Base-by-base conservation (phyloP, 495 filamentous ascomycete genomes). In the Aspergillus coremiiformis region DNA sequence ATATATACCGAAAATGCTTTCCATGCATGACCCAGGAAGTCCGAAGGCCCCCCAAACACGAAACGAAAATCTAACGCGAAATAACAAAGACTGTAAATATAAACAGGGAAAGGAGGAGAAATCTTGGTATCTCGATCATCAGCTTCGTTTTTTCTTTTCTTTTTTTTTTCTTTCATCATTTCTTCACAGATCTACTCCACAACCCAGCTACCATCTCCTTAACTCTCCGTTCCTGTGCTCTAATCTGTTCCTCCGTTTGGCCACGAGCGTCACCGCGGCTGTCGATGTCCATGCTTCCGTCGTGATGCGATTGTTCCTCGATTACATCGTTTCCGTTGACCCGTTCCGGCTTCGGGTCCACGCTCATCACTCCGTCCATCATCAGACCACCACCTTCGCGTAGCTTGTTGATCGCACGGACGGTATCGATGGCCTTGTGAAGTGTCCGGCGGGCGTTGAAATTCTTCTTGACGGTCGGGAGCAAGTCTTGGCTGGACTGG, bases 391-490 rank as follows among this genome's bases (percentile, higher is more conserved):
- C 85, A 12, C 86, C 90, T 57, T 95, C 93, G 45, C 92, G 77
- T 39, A 98, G 69, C 72, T 98, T 96, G 65, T 96, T 96, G 65
- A 98, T 96, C 0, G 93, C 93, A n/a, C 94, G 80, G 41, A 98
- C 90, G 0, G 94, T 96, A 67, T 98, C 93, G 66, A 98, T 97
- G 23, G 93, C 93, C 11, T 91, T 90, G 69, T 97, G 93, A 47
- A 98, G 76, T 8, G 92, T 97, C 51, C 90, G 78, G 24, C 92
- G 78, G 7, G 93, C 93, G 59, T 98, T 98, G 77, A 98, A 98
- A 72, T 98, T 98, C 83, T 96, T 96, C 81, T 94, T 94, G 55
- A 98, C 87, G 2, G 84, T 87, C 1, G 93, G 93, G 53, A 97
- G 74, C 47, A 98, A 74, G 72, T 98, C 93, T 46, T 79, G 74